phyloP scores from a whole-genome alignment of 805 yeast genomes.

The Metschnikowia baotianmanensis region DNA sequence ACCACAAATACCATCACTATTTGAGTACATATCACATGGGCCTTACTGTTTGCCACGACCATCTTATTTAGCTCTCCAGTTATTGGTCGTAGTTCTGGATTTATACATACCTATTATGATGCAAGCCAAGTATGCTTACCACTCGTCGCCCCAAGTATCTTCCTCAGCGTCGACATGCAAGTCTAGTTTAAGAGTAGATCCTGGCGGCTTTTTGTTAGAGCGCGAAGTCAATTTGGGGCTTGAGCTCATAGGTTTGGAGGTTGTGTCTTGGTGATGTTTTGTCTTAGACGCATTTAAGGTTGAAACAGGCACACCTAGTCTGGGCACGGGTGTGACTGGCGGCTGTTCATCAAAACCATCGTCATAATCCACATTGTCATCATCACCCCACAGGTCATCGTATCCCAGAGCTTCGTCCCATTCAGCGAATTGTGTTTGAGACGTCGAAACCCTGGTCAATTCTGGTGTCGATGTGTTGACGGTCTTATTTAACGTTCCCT shows the following conservation, averaged over 20 bases:
- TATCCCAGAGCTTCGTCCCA: conserved; percentile 22
- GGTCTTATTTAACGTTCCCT: conserved; percentile 36
- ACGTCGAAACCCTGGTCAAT: conserved; percentile 28
- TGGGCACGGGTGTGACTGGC: not conserved
- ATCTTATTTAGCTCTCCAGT: too few relatives aligned
- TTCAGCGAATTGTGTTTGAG: conserved; percentile 15
- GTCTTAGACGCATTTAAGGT: not conserved
- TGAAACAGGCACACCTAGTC: not conserved
- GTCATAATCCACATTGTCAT: not conserved
- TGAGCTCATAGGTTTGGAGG: not conserved
- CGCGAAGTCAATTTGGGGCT: conserved; percentile 26
- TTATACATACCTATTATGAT: too few relatives aligned
- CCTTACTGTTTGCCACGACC: too few relatives aligned
- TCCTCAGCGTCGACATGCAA: conserved; percentile 27
- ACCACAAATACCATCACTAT: too few relatives aligned
- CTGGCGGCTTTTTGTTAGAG: conserved; percentile 17
- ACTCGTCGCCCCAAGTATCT: conserved; percentile 32
- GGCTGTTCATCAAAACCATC: not conserved
- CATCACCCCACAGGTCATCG: conserved; percentile 16
- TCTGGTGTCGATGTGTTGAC: conserved; percentile 39
- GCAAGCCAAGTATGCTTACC: conserved; percentile 8
- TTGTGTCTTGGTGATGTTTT: not conserved
- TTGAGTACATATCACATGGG: too few relatives aligned
- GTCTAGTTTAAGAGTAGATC: conserved; percentile 27
- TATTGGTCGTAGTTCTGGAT: too few relatives aligned